A percentile compares a stretch with the other conserved stretches of the same genome.
Conservation (phyloP, 768 basidiomycete species). For the Mycena vulgaris region DNA sequence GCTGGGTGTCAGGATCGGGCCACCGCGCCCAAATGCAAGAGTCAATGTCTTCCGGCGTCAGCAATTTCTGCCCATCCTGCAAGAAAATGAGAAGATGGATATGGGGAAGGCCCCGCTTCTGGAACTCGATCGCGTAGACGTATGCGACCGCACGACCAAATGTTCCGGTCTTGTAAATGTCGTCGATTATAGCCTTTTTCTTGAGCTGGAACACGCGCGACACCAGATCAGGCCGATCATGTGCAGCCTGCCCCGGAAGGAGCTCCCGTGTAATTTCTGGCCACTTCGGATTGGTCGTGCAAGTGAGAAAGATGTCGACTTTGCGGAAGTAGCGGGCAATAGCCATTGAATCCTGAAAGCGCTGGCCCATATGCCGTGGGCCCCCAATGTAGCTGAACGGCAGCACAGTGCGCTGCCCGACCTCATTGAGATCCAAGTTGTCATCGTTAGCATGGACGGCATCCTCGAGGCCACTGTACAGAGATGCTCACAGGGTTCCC, state of each 20-base stretch:
- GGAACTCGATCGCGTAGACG: constrained; percentile 62
- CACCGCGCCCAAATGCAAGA: constrained; percentile 53
- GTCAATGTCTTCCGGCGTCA: constrained; percentile 48
- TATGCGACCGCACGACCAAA: constrained; percentile 28
- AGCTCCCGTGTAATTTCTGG: constrained; percentile 59
- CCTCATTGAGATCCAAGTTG: constrained; percentile 40
- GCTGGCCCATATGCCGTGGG: constrained; percentile 51
- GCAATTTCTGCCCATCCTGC: constrained; percentile 28
- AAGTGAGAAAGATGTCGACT: constrained; percentile 65
- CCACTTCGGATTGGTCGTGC: constrained; percentile 69
- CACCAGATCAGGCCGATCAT: constrained; percentile 44
- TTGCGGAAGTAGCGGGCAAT: constrained; percentile 54
- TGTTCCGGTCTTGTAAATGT: constrained; percentile 21
- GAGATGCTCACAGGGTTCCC: constrained; percentile 43
- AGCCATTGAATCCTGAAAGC: constrained; percentile 59
- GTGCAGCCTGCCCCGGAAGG: constrained; percentile 51
- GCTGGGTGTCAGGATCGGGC: constrained; percentile 52
- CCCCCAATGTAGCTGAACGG: constrained; percentile 38
- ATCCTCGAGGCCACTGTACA: constrained; percentile 51
- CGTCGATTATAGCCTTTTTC: constrained; percentile 15
- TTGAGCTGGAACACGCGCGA: constrained; percentile 41
- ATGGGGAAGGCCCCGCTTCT: constrained; percentile 62
- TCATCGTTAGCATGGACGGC: constrained; percentile 32
- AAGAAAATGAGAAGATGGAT: constrained; percentile 60
- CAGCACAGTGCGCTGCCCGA: constrained; percentile 46